Evolutionary conservation across 768 basidiomycete genomes (phyloP).

Genomic region (Pleurotus sapidus): DNA sequence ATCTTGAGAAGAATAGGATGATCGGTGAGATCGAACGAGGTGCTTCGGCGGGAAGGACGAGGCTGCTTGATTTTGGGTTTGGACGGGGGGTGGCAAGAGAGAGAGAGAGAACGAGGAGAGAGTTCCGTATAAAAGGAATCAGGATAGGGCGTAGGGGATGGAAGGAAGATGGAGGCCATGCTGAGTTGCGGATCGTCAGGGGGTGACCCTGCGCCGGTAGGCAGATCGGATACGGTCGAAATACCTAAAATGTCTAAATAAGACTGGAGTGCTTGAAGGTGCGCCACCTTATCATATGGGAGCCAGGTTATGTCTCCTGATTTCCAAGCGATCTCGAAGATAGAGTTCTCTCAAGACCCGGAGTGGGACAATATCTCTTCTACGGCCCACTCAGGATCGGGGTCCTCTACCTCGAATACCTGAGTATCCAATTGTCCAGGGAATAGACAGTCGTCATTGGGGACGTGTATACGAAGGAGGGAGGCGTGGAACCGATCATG

Average conservation of each 20-base stretch:
- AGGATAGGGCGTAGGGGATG: no score
- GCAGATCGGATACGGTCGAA: not conserved
- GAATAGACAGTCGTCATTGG: conserved; percentile 30
- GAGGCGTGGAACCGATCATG: conserved; percentile 30
- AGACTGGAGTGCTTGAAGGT: conserved; percentile 7
- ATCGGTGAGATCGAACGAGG: no score
- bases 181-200: not conserved
- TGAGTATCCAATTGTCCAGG: conserved; percentile 21
- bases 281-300: conserved; percentile 8
- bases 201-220: not conserved
- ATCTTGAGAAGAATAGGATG: no score
- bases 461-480: conserved; percentile 25
- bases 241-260: conserved; percentile 17
- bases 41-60: no score
- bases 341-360: conserved; percentile 11
- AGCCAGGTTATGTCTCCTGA: conserved; percentile 19
- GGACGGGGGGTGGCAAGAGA: no score
- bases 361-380: conserved; percentile 12
- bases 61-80: no score
- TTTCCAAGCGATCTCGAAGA: conserved; percentile 19
- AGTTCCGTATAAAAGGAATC: no score
- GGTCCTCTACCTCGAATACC: conserved; percentile 17
- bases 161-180: not conserved
- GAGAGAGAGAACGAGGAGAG: no score
- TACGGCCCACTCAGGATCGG: conserved; percentile 8